phyloP scores from a whole-genome alignment of 306 rosid species.

The Bauhinia variegata region DNA sequence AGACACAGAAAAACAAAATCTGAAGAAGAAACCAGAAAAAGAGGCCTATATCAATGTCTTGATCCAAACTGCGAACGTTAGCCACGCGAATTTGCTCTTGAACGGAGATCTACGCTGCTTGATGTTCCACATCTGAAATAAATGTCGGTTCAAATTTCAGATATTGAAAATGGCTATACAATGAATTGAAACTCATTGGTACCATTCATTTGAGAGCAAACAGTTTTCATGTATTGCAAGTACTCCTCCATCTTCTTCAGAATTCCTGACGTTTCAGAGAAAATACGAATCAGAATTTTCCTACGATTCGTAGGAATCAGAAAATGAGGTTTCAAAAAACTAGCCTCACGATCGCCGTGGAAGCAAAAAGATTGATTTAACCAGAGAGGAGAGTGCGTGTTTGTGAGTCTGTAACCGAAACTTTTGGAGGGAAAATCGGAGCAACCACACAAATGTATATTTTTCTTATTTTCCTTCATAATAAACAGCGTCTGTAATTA shows the following conservation, averaged over 20 bases:
- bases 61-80: constrained; percentile 61
- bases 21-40: constrained; percentile 21
- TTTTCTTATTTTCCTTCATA: too few species aligned
- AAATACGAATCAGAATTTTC: constrained; percentile 16
- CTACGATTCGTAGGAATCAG: not conserved
- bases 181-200: constrained; percentile 25
- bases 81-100: constrained; percentile 75
- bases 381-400: too few species aligned
- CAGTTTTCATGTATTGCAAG: constrained; percentile 74
- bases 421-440: too few species aligned
- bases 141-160: constrained; percentile 13
- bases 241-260: constrained; percentile 72
- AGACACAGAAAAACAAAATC: not conserved
- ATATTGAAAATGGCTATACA: not conserved
- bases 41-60: constrained; percentile 65
- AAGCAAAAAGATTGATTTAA: too few species aligned
- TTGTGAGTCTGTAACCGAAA: too few species aligned
- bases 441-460: too few species aligned
- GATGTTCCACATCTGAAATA: constrained; percentile 77
- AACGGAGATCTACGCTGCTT: constrained; percentile 76
- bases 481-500: too few species aligned
- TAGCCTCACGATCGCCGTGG: too few species aligned
- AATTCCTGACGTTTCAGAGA: not conserved
- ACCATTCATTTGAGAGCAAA: constrained; percentile 94
- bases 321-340: too few species aligned